Evolutionary conservation across 2,329 filamentous ascomycete species (phyloP), one percentile per base, ranked within the genome.

Genomic region (Bipolaris sorokiniana): DNA sequence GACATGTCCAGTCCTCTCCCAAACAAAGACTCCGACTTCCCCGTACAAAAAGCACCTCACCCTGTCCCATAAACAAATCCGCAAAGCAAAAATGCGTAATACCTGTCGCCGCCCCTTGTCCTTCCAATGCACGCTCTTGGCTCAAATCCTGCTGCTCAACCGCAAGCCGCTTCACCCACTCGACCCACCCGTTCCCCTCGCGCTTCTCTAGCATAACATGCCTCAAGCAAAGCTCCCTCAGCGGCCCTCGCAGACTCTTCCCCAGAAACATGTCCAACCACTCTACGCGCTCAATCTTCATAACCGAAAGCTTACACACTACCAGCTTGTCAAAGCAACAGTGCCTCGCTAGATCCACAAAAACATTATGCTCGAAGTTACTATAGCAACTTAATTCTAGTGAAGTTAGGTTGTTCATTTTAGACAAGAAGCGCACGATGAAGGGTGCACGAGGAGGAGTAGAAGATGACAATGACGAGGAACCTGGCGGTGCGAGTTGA

Each of bases 371-470:
- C 16, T 74, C 68, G 4, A 73, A 56, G 15, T 26, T 60, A 36
- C 66, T 71, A 26, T 64, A 70, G 47, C 65, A 71, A 18, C 64
- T 68, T 9, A 74, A 16, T 5, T 62, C 62, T 10, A 73, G 28
- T 0, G 33, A 7, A 1, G 40, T 42, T 7, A 74, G 33, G 11
- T 65, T 66, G 1, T 11, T 51, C 20, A 60, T 64, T 33, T 70
- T 73, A 1, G 65, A 59, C 0, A 74, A 61, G 31, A 73, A 71
- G 1, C 71, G 63, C 4, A 74, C 65, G 1, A 68, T 55, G 42
- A 74, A 73, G 1, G 72, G 66, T 1, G 62, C 51, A 16, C 61
- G 63, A 1, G 54, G 49, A 2, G 26, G 4, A 7, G 7, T 9
- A 10, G 26, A 28, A 28, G 26, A 23, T 5, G 23, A 23, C 3